Evolutionary conservation across 164 flowering plant species (phyloP), one percentile per base, ranked within the genome.

Genomic region (Magnolia sinica): DNA sequence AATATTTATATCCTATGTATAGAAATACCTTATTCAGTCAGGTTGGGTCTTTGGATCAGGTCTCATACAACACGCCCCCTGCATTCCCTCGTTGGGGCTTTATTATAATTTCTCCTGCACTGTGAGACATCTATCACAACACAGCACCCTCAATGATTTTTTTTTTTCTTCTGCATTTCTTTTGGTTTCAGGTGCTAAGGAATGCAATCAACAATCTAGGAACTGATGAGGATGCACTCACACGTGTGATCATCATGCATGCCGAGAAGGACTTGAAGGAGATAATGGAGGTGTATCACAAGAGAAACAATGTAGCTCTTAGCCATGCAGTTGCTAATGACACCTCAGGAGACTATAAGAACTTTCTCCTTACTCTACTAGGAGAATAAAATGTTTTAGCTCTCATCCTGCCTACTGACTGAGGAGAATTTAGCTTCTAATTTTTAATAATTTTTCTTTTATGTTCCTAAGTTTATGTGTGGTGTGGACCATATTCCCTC

Each of bases 261-360:
- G 98, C 98, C 0, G 98, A 92, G 84, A 86, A 83, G 74, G 95
- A 95, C 79, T 79, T 94, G 88, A 61, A 76, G 79, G 82, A 83
- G 66, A 95, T 95, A 76, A 91, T 88, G 75, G 96, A 92, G 69
- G 81, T 81, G 73, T 95, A 88, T 81, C 84, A 85, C 76, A 86
- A 85, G 78, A 88, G 97, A 68, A 90, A 91, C 91, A 92, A 88
- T 73, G 84, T 83, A 4, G 20, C 87, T 74, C 87, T 95, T 49
- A 91, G 88, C 6, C 69, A 85, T 8, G 93, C 91, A 14, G 81
- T 95, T 7, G 85, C 84, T 49, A 88, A 87, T 83, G 95, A 91
- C 14, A 92, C 95, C 70, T 84, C 89, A 76, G 96, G 98, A 18
- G 88, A 95, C 74, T 95, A 92, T 81, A 83, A 89, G 86, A 80